Percentiles rank a stretch among this genome's conserved stretches.
These are phyloP conservation scores for Porcisia hertigi DNA, from an alignment of 208 protist genomes.

Conservation along the genomic window DNA sequence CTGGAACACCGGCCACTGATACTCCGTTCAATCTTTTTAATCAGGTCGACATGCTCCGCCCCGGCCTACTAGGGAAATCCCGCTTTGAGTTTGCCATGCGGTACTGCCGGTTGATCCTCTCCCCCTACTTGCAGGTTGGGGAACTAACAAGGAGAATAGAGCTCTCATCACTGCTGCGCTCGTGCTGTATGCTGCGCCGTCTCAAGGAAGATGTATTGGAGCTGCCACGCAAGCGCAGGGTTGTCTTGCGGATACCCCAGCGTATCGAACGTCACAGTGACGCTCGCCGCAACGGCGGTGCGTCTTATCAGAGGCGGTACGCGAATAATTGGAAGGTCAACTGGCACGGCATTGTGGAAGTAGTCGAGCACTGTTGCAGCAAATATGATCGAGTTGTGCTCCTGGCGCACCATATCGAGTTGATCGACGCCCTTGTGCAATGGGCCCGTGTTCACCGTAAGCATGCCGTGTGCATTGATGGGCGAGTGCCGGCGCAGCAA, in stretches of 20 bases:
- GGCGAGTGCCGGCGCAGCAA: conserved; percentile 38
- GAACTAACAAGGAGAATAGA: conserved; percentile 52
- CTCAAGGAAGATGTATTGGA: conserved; percentile 77
- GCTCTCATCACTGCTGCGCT: conserved; percentile 44
- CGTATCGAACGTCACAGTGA: background rate
- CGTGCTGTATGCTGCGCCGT: conserved; percentile 64
- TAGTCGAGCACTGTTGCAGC: conserved; percentile 54
- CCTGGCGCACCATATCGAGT: conserved; percentile 77
- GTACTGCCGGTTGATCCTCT: conserved; percentile 57
- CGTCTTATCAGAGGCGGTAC: conserved; percentile 68
- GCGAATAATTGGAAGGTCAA: conserved; percentile 55
- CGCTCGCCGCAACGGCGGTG: background rate
- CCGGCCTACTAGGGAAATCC: conserved; percentile 53
- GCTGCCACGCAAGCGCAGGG: conserved; percentile 65
- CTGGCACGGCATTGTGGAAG: conserved; percentile 55
- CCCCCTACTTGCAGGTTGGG: conserved; percentile 55
- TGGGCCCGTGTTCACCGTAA: conserved; percentile 30
- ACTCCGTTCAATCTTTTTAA: conserved; percentile 83
- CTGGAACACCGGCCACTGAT: conserved; percentile 63
- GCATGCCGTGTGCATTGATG: conserved; percentile 66
- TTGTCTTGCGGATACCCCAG: conserved; percentile 61
- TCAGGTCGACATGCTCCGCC: conserved; percentile 62
- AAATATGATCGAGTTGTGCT: conserved; percentile 70
- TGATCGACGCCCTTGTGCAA: conserved; percentile 47
- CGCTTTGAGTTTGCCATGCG: conserved; percentile 75